Conservation (phyloP, 2,329 filamentous ascomycete genomes). For the Scolecobasidium constrictum region DNA sequence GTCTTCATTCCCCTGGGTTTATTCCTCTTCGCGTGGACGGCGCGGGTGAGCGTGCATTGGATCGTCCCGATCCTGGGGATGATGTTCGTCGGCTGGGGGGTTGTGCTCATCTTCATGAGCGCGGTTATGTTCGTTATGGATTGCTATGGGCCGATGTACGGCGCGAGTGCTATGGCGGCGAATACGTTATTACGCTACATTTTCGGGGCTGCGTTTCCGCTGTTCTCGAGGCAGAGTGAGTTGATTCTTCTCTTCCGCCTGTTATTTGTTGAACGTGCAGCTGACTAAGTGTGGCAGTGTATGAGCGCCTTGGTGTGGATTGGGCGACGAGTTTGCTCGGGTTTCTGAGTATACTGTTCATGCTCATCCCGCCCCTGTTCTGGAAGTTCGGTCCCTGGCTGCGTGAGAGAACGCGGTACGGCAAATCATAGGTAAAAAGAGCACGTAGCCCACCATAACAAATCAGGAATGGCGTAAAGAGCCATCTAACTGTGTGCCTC, state of each 20-base stretch:
- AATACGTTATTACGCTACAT: conserved; percentile 47
- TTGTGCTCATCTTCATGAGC: conserved; percentile 22
- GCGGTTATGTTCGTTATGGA: conserved; percentile 41
- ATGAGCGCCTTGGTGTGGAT: conserved; percentile 21
- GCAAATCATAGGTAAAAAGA: too few relatives aligned
- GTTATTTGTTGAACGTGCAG: conserved; percentile 9
- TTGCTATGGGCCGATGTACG: conserved; percentile 42
- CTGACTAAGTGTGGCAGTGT: too few relatives aligned
- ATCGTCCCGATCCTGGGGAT: conserved; percentile 24
- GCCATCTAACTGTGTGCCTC: too few relatives aligned
- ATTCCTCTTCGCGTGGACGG: conserved; percentile 27
- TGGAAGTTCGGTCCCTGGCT: conserved; percentile 14
- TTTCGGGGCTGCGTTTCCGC: conserved; percentile 46
- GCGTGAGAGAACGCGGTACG: conserved; percentile 5
- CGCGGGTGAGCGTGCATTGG: conserved; percentile 24
- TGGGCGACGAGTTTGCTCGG: conserved; percentile 30
- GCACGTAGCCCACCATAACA: too few relatives aligned
- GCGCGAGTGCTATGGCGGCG: conserved; percentile 49
- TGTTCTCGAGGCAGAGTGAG: conserved; percentile 49
- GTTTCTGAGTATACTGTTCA: conserved; percentile 24
- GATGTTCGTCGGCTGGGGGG: conserved; percentile 17
- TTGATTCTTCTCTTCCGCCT: too few relatives aligned
- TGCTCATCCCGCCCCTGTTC: conserved; percentile 26
- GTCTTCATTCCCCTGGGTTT: conserved; percentile 14
- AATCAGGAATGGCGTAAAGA: too few relatives aligned